phyloP scores from a whole-genome alignment of 768 basidiomycete genomes.

The Epithele typhae region DNA sequence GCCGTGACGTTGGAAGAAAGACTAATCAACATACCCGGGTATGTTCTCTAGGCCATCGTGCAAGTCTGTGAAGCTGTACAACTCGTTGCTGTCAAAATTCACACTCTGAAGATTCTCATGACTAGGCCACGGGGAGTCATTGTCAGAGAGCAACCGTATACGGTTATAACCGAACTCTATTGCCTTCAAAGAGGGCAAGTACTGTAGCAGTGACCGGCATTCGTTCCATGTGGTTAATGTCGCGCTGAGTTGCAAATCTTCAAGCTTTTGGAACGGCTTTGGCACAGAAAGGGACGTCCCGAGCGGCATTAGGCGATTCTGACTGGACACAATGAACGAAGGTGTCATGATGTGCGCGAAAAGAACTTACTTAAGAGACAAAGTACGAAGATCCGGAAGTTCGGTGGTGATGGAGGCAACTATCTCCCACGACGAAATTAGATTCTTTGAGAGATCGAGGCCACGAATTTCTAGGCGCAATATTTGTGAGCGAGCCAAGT shows the following conservation, averaged over 20 bases:
- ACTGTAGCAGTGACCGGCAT: constrained; percentile 43
- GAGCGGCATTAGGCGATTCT: constrained; percentile 55
- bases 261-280: constrained; percentile 46
- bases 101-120: constrained; percentile 39
- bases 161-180: constrained; percentile 74
- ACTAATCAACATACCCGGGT: too few relatives aligned
- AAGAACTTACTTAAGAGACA: constrained; percentile 73
- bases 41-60: constrained; percentile 41
- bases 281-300: constrained; percentile 26
- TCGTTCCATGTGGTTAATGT: constrained; percentile 73
- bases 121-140: not conserved
- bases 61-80: constrained; percentile 51
- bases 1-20: too few relatives aligned
- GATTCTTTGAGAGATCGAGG: constrained; percentile 75
- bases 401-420: constrained; percentile 60
- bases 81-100: constrained; percentile 69
- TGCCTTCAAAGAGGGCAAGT: constrained; percentile 49
- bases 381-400: constrained; percentile 55
- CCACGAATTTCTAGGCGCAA: constrained; percentile 59
- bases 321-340: too few relatives aligned
- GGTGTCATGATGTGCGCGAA: too few relatives aligned
- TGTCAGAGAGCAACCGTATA: constrained; percentile 32
- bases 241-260: constrained; percentile 69
- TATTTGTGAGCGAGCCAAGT: too few relatives aligned
- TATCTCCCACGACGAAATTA: constrained; percentile 67